These are phyloP conservation scores for Clitoria ternatea DNA, from an alignment of 306 rosid species.

Conservation along the genomic window DNA sequence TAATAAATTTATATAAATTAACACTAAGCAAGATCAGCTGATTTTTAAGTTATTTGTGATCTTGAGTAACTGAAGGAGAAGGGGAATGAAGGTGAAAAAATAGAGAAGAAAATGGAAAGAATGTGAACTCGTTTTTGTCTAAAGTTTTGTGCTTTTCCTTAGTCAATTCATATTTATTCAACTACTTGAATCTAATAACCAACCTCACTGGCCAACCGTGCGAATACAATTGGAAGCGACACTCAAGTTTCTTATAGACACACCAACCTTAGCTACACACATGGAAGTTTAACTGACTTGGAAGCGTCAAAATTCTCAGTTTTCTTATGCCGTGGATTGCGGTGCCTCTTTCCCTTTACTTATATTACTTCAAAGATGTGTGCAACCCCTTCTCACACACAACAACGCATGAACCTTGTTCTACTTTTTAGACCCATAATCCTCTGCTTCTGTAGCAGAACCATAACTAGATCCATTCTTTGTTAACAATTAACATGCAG, in stretches of 20 bases:
- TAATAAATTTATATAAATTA: too few relatives aligned
- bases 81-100: too few relatives aligned
- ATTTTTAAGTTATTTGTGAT: too few relatives aligned
- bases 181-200: not conserved
- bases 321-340: constrained; percentile 33
- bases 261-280: constrained; percentile 23
- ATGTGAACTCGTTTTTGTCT: too few relatives aligned
- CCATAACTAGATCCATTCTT: not conserved
- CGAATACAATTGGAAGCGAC: constrained; percentile 25
- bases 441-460: not conserved
- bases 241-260: not conserved
- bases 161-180: constrained; percentile 18
- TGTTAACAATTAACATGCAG: constrained; percentile 40
- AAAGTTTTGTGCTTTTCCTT: too few relatives aligned
- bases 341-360: constrained; percentile 8
- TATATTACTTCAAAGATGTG: not conserved
- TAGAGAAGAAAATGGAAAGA: too few relatives aligned
- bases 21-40: too few relatives aligned
- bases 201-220: constrained; percentile 5
- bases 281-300: constrained; percentile 35
- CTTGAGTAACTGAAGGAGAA: too few relatives aligned
- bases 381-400: not conserved
- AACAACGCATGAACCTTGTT: not conserved
- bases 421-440: not conserved
- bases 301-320: constrained; percentile 26